Base-by-base conservation (phyloP, 2,329 filamentous ascomycete species). In the Alternaria sp. region DNA sequence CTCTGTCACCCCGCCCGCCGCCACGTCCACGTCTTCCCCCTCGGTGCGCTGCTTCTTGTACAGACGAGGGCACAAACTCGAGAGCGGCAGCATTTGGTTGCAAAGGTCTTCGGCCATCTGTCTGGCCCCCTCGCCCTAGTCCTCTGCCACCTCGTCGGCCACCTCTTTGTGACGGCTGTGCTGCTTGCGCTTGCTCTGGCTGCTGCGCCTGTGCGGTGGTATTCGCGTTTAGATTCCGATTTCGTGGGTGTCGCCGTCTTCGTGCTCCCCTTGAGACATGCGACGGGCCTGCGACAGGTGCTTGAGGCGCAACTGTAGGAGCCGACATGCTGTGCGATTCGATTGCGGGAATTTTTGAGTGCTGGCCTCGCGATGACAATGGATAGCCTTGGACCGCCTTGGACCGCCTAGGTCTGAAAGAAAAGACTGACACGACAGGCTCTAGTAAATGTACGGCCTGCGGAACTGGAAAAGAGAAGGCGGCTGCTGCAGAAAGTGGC, bases 391-490 rank as follows among this genome's bases (percentile, higher is more conserved):
- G 44, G 23, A 37, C 29, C 48, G 45, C 24, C 33, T 34, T 52
- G 44, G 23, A 37, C 29, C 48, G 31, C 29, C 29, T 23, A 28
- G 45, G 14, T 14, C 34, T 14, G 40, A 46, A 44, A 46, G 14
- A 21, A 54, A 54, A 58, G n/a, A 29, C 13, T 44, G 48, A 36
- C 46, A 33, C 7, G 49, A 9, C 62, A 71, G 68, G 72, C 73
- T 69, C 69, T 63, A 26, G 49, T 65, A 70, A 69, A 61, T 72
- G 63, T 74, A 59, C 34, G 70, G 69, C 73, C 68, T 68, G 68
- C 23, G 60, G 54, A 75, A 76, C 66, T 17, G 17, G 17, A 17
- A 17, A 56, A 51, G 57, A 70, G 40, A 60, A 46, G 58, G 40
- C 26, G 44, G 39, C 37, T 59, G 51, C 36, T 45, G 41, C 24